phyloP scores from a whole-genome alignment of 805 yeast species.

The Myxozyma mucilagina region DNA sequence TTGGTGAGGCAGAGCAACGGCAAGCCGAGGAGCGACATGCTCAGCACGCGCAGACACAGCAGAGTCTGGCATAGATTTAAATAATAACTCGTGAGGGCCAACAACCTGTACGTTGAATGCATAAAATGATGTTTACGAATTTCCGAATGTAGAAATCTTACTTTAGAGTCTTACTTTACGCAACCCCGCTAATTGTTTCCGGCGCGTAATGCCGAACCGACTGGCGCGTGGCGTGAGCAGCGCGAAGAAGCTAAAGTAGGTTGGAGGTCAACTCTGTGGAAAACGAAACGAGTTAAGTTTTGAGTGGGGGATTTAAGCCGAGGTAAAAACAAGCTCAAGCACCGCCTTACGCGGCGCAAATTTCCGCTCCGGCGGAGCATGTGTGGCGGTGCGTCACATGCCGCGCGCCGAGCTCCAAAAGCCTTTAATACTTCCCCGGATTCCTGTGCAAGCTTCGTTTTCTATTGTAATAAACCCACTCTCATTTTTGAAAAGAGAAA shows the following conservation, averaged over 20 bases:
- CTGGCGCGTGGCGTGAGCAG: too few relatives aligned
- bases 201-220: too few relatives aligned
- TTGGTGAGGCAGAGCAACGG: conserved; percentile 28
- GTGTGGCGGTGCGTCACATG: conserved; percentile 11
- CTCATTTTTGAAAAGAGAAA: neutral
- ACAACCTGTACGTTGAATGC: neutral
- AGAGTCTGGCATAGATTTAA: neutral
- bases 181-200: too few relatives aligned
- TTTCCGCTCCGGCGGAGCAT: neutral
- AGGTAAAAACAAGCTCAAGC: neutral
- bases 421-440: conserved; percentile 10
- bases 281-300: neutral
- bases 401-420: neutral
- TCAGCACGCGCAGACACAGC: conserved; percentile 6
- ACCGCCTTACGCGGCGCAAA: neutral
- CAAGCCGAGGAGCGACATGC: conserved; percentile 9
- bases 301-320: neutral
- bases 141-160: neutral
- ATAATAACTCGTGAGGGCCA: neutral
- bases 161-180: neutral
- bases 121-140: neutral
- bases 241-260: too few relatives aligned
- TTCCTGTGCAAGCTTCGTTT: neutral
- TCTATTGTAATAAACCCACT: neutral
- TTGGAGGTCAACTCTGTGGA: neutral